Conservation (phyloP, 768 basidiomycete genomes). For the Termitomyces sp. region DNA sequence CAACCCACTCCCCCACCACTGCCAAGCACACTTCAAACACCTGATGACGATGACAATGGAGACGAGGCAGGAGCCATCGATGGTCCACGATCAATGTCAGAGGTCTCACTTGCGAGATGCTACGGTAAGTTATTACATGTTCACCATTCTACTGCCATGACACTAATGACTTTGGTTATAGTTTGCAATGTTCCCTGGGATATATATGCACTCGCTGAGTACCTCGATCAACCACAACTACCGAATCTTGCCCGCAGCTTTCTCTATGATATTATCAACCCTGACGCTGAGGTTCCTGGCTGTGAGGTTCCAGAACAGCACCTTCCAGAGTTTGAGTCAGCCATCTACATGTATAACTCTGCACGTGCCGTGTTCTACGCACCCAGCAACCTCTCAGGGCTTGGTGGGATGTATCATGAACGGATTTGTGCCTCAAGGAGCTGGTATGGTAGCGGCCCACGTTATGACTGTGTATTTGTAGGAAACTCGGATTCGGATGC, state of each 20-base stretch:
- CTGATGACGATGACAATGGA: neutral
- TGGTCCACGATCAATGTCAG: neutral
- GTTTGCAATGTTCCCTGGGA: neutral
- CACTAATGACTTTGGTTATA: neutral
- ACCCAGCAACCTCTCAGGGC: too few species aligned
- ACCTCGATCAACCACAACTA: constrained; percentile 18
- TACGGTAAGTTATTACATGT: constrained; percentile 7
- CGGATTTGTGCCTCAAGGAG: constrained; percentile 23
- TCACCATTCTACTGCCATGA: neutral
- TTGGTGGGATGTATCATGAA: constrained; percentile 21
- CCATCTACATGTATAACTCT: too few species aligned
- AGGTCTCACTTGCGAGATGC: neutral
- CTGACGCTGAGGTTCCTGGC: constrained; percentile 17
- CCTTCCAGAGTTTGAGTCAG: constrained; percentile 2
- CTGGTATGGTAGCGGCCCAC: constrained; percentile 20
- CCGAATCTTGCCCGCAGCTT: constrained; percentile 21
- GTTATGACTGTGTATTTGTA: too few species aligned
- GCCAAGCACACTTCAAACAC: neutral
- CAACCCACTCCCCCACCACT: neutral
- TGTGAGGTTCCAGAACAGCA: constrained; percentile 1
- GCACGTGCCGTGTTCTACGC: too few species aligned
- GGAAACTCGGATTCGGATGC: too few species aligned
- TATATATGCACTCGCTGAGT: constrained; percentile 10
- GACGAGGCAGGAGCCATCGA: neutral
- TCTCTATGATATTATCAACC: constrained; percentile 24